Evolutionary conservation across 148 eudicot species (phyloP).

Genomic region (Rhododendron williamsianum): DNA sequence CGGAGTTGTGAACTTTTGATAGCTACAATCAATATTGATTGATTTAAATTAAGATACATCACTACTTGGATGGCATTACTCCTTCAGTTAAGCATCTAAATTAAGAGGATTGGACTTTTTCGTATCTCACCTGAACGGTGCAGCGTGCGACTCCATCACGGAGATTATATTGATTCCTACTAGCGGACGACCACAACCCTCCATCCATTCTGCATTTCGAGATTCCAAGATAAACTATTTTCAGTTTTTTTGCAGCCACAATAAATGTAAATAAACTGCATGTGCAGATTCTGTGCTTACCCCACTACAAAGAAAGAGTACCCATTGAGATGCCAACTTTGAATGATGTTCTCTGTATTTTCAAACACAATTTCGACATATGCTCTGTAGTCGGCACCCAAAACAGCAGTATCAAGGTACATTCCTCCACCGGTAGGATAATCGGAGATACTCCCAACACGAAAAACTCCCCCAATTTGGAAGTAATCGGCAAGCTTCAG

Average conservation of each 20-base stretch:
- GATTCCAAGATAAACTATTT: background rate
- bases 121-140: conserved; percentile 59
- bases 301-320: conserved; percentile 92
- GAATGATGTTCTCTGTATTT: conserved; percentile 62
- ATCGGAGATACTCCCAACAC: conserved; percentile 19
- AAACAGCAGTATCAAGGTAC: conserved; percentile 68
- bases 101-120: background rate
- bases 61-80: background rate
- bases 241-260: background rate
- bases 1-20: background rate
- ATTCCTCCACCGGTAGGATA: conserved; percentile 44
- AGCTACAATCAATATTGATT: background rate
- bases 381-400: conserved; percentile 62
- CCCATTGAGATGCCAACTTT: conserved; percentile 85
- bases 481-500: conserved; percentile 23
- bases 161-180: conserved; percentile 69
- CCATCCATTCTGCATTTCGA: conserved; percentile 76
- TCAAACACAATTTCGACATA: conserved; percentile 83
- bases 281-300: conserved; percentile 32
- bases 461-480: conserved; percentile 19
- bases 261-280: background rate
- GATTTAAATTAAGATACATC: background rate
- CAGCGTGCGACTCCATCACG: conserved; percentile 70
- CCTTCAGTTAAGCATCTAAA: background rate
- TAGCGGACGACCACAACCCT: conserved; percentile 59